Base-by-base conservation (phyloP, 208 protist genomes). In the Leishmania amazonensis region DNA sequence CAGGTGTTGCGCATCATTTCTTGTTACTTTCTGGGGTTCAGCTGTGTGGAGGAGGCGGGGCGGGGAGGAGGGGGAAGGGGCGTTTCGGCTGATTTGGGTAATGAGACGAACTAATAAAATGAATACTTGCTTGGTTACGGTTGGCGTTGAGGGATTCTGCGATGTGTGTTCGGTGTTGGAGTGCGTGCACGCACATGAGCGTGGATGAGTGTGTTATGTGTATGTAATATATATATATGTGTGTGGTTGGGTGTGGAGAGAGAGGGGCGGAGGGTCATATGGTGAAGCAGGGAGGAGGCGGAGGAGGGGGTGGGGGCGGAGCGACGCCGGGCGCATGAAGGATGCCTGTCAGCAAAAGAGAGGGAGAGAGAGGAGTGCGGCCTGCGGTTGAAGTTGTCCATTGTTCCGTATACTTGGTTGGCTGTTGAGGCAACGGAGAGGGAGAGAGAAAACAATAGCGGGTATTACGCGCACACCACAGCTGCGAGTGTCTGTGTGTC, bases 1-100 rank as follows among this genome's bases (percentile, higher is more conserved):
- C 79, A 35, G 47, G 89, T 91, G 42, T 87, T 87, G 57, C 89
- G 91, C 88, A 97, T 92, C 86, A 91, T 93, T 49, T 45, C 75
- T 54, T 24, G 47, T 24, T 47, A 40, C 6, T 24, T 72, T 62
- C 57, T 0, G 28, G 19, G 58, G 7, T 9, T 64, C 4, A n/a
- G 40, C 17, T 13, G 70, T 51, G 21, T 21, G 40, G 70, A 38
- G 45, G 4, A 17, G 21, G 38, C 35, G 45, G 24, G 11, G 35
- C 5, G 7, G 47, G 7, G 70, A 35, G 42, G 7, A 21, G 54
- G 24, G 42, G 7, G 58, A 62, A n/a, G n/a, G 28, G 1, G 17
- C 9, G 21, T 53, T 74, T 45, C 17, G 70, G 1, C 3, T 74
- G 11, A 17, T 21, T 74, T 76, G n/a, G 73, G 73, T 76, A 76